Percentiles rank a stretch among this genome's conserved stretches.
Conservation (phyloP, 2,329 filamentous ascomycete genomes). For the Aureobasidium sp. region DNA sequence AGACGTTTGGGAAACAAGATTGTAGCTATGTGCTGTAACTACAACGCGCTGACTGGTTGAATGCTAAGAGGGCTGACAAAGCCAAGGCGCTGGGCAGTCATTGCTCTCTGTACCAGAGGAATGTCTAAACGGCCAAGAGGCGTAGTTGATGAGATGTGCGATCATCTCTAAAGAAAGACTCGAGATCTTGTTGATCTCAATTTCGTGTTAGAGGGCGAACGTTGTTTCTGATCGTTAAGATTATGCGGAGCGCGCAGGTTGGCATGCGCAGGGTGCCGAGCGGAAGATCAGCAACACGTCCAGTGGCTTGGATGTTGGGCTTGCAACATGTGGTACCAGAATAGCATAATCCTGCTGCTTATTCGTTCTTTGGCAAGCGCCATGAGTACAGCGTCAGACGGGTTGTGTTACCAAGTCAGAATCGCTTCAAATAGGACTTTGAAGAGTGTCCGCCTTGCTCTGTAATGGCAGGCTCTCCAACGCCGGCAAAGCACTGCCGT, state of each 20-base stretch:
- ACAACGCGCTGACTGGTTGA: not conserved
- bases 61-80: not conserved
- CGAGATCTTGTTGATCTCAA: not conserved
- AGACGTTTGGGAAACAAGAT: not conserved
- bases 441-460: not conserved
- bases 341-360: conserved; percentile 5
- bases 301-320: conserved; percentile 6
- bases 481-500: not conserved
- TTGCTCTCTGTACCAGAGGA: not conserved
- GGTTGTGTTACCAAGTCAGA: not conserved
- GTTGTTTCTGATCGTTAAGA: not conserved
- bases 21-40: not conserved
- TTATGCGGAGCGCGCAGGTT: not conserved
- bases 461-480: not conserved
- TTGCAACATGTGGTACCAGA: not conserved
- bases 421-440: not conserved
- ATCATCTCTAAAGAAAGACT: conserved; percentile 1
- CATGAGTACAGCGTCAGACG: not conserved
- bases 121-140: not conserved
- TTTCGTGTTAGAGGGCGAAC: not conserved
- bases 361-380: not conserved
- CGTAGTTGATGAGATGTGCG: not conserved
- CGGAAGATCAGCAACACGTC: conserved; percentile 3
- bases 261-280: not conserved
- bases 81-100: not conserved